Evolutionary conservation across 805 yeast species (phyloP).

Genomic region (Kluyveromyces siamensis): DNA sequence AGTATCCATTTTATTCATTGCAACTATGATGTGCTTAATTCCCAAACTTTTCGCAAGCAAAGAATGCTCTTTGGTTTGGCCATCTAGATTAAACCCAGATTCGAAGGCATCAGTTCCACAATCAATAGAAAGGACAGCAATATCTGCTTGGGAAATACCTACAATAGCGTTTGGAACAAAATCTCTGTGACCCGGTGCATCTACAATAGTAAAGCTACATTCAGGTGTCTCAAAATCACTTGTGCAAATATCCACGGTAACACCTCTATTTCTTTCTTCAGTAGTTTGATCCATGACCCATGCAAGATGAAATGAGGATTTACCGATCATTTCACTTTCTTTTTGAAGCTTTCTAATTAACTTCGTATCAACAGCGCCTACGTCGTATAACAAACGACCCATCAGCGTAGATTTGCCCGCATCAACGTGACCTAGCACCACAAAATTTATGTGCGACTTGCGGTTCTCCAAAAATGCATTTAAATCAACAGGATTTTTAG

Average conservation of each 20-base stretch:
- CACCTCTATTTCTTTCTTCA: conserved; percentile 97
- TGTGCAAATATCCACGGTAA: conserved; percentile 96
- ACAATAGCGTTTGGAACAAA: conserved; percentile 98
- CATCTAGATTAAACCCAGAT: conserved; percentile 97
- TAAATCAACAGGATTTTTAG: conserved; percentile 41
- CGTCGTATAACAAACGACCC: conserved; percentile 84
- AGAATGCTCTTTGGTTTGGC: conserved; percentile 97
- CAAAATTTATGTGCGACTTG: conserved; percentile 91
- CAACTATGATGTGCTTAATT: conserved; percentile 81
- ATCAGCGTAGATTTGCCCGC: conserved; percentile 99
- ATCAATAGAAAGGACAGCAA: conserved; percentile 89
- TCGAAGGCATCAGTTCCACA: conserved; percentile 99
- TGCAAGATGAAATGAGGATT: conserved; percentile 97
- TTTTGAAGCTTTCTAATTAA: conserved; percentile 93
- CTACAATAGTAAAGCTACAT: conserved; percentile 92
- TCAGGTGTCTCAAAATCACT: conserved; percentile 92
- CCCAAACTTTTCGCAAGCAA: conserved; percentile 94
- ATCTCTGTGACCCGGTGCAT: conserved; percentile 99
- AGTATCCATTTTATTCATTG: conserved; percentile 92
- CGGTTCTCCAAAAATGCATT: conserved; percentile 78
- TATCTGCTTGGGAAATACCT: conserved; percentile 98
- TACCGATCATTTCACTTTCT: conserved; percentile 97
- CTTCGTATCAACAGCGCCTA: conserved; percentile 95
- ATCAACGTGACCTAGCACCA: conserved; percentile 98
- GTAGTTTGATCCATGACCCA: conserved; percentile 99